phyloP scores from a whole-genome alignment of 257 asterid genomes.

The Euphrasia confusa region DNA sequence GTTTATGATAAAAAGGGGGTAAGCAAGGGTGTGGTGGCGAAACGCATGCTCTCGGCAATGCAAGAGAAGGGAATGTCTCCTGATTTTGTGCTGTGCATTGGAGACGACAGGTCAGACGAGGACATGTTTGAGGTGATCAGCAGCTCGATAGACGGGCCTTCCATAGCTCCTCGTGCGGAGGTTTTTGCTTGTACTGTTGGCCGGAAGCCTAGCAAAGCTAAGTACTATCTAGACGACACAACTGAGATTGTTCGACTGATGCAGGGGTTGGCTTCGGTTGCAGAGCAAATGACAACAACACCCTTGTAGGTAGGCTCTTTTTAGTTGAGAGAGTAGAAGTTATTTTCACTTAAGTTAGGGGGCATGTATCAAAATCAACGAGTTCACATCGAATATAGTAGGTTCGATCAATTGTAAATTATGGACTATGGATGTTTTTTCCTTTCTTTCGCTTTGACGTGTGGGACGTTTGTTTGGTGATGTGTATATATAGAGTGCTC shows the following conservation, averaged over 20 bases:
- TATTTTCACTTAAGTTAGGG: neutral
- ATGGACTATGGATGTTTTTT: too few relatives aligned
- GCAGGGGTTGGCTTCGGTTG: slow-evolving; percentile 77
- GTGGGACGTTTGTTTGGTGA: too few relatives aligned
- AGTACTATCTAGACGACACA: slow-evolving; percentile 79
- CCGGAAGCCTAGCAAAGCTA: slow-evolving; percentile 80
- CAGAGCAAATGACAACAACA: slow-evolving; percentile 40
- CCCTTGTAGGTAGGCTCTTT: neutral
- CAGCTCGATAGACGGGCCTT: slow-evolving; percentile 52
- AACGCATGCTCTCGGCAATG: slow-evolving; percentile 55
- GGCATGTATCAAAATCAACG: too few relatives aligned
- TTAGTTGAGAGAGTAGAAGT: neutral
- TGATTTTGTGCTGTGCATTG: slow-evolving; percentile 73
- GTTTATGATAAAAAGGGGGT: slow-evolving; percentile 57
- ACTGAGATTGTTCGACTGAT: slow-evolving; percentile 66
- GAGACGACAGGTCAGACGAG: slow-evolving; percentile 80
- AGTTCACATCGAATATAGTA: too few relatives aligned
- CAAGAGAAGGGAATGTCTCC: slow-evolving; percentile 57
- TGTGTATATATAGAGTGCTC: too few relatives aligned
- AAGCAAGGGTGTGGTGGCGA: slow-evolving; percentile 83
- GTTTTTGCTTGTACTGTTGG: slow-evolving; percentile 87
- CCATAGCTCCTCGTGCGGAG: slow-evolving; percentile 71
- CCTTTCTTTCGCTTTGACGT: too few relatives aligned
- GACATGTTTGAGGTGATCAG: slow-evolving; percentile 83
- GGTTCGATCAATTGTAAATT: too few relatives aligned